Base-by-base conservation (phyloP, 1,139 yeast genomes). In the Geotrichum aggregatum region DNA sequence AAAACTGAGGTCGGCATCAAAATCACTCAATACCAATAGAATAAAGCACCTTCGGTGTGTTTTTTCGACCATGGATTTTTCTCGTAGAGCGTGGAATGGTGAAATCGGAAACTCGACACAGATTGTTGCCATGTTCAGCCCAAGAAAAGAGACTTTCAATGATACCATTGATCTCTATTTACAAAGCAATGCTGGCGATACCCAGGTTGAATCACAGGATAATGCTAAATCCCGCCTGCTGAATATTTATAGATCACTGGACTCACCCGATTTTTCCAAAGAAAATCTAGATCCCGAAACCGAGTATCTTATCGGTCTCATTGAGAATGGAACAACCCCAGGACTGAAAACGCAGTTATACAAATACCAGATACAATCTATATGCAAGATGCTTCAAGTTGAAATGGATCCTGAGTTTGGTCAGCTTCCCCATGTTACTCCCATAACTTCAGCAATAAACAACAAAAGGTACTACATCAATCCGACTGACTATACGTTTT, bases 291-390 rank as follows among this genome's bases (percentile, higher is more conserved):
- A 63, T 36, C 56, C 57, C 21, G 61, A 38, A 11, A 52, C 34
- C 5, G 44, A 44, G 14, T 60, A 54, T 5, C 47, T 56, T 45
- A 58, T 60, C 19, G 56, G 45, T 26, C 59, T 47, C 31, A 60
- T 65, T 45, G 57, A 61, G 51, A 62, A 63, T 19, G 66, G 66
- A 38, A 60, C 65, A 3, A 68, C 80, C 1, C 65, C 68, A 1
- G 88, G 87, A 0, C 69, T 83, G 45, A 72, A 66, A 43, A 75
- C 85, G 14, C 57, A 61, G 0, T 67, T 83, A 8, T 83, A 82
- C 61, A 74, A 75, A 3, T 83, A 81, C 58, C 89, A 83, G 62
- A 65, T 74, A 10, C 74, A 77, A 49, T 80, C 88, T 0, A 70
- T 83, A 1, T 73, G 78, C 4, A 77, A 76, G 57, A 83, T 83